Base-by-base conservation (phyloP, 495 filamentous ascomycete species). In the Pyrenula aspistea region DNA sequence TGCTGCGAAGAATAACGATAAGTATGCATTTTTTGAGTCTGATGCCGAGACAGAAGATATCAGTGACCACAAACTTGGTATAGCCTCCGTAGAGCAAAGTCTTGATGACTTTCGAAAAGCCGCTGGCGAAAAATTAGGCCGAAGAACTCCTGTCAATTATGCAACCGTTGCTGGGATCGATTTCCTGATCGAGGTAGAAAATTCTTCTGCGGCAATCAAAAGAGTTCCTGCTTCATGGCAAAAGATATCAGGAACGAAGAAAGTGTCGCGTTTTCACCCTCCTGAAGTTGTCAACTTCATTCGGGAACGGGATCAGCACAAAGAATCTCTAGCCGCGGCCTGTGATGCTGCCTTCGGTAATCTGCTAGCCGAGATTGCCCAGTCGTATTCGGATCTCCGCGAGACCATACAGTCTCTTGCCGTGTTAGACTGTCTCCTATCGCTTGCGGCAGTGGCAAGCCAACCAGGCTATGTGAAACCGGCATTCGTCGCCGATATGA, bases 241-340 rank as follows among this genome's bases (percentile, higher is more conserved):
- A 42, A 97, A 97, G 70, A 87, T 96, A 61, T 91, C 83, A 58
- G 92, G 90, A 55, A 99, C 94, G 2, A 96, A 97, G 69, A 91
- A 87, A 59, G 71, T 93, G 10, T 91, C 88, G 2, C 84, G 93
- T 54, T 99, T 95, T 71, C 94, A 99, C 72, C 92, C 94, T 0
- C 94, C 94, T 8, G 83, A 91, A 59, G 91, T 97, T 21, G 77
- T 90, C 25, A 77, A 79, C 51, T 74, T 96, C 53, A 80, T 95
- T 24, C 85, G 84, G 23, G 89, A 97, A 71, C 80, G 93, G 23
- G 93, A 99, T 67, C 93, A 97, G 64, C 87, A 95, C 71, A 95
- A 88, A 66, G 93, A 99, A 67, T 83, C 87, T 0, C 80, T 99
- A 11, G 91, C 89, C 1, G 89, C 90, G 2, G 91, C 90, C 50